Base-by-base conservation (phyloP, 83 land plant species). In the Isoetes engelmannii region DNA sequence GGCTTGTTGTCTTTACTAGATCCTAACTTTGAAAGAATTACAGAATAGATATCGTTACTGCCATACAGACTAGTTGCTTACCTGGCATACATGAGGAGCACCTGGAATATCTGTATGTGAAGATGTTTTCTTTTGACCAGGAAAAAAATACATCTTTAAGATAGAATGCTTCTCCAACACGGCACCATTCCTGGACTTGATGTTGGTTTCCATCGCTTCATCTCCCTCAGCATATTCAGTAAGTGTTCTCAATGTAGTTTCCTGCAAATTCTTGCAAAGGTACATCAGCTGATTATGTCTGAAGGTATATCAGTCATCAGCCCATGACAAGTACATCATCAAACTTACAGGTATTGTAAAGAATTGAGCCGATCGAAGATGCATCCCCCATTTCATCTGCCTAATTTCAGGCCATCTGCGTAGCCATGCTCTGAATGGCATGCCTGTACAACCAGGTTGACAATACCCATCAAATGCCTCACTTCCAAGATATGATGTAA, bases 371-470 rank as follows among this genome's bases (percentile, higher is more conserved):
- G 98, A 96, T 56, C 92, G 82, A 63, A 93, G 54, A 53, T 92
- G 86, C 72, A 93, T 93, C 80, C 90, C 83, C 98, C 98, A 90
- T 83, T 93, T 93, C 90, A 90, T 87, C 74, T 90, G 84, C 79
- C 89, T 92, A 46, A 88, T 84, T 69, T 93, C 96, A 46, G 92
- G 92, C 51, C 84, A 87, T 67, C 70, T 84, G 53, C 82, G 84
- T 54, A 93, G 70, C 98, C 98, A 93, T 57, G 73, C 78, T 75
- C 88, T 93, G 61, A 90, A 93, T 19, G 85, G 72, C 45, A 89
- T 83, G 65, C 59, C 84, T 20, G 79, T 70, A 66, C 77, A 77
- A 45, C 92, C 97, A 77, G 77, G 83, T 58, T 80, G 74, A 69
- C 93, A 89, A 72, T 87, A 86, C 21, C 92, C 90, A 83, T 90